Base-by-base conservation (phyloP, 2,329 filamentous ascomycete species). In the Beauveria sp. region DNA sequence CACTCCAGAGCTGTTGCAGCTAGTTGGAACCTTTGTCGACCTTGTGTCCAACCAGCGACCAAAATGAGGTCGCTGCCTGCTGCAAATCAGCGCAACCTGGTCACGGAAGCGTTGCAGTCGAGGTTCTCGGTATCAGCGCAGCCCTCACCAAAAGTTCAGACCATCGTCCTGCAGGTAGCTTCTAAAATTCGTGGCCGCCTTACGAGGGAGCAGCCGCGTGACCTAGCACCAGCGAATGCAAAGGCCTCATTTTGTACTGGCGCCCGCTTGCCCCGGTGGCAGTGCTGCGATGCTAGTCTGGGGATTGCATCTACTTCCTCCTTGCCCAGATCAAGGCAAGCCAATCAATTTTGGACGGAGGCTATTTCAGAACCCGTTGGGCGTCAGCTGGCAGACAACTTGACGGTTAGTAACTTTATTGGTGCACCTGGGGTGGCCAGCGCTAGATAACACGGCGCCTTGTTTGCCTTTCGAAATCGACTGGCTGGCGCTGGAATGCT, bases 221-320 rank as follows among this genome's bases (percentile, higher is more conserved):
- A 56, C 54, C 28, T 34, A 10, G 28, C 43, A 47, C 16, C 53
- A 24, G 18, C 53, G 26, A 34, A 46, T 30, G 26, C 22, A 10
- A 34, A 34, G 24, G 37, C n/a, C 18, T 46, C 16, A 16, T 34
- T 22, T 14, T 55, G 18, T 12, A 5, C 24, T 46, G 53, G 41
- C 41, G 10, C 53, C 40, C 24, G n/a, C 40, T 18, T 20, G 34
- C 34, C 14, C 34, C 34, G 34, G 5, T 6, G 41, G 53, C 53
- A 55, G 53, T 55, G 41, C 46, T 46, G 53, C 24, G 54, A 40
- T 56, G 54, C 28, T 56, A 40, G 54, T 37, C 43, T 56, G 54
- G 43, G 54, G 43, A 37, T 24, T 37, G 28, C 54, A 47, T 47
- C 34, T 37, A 37, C 3, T 43, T 47, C 2, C 3, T 43, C 37